Evolutionary conservation across 495 filamentous ascomycete genomes (phyloP), one percentile per base, ranked within the genome.

Genomic region (Margaritispora aquatica): DNA sequence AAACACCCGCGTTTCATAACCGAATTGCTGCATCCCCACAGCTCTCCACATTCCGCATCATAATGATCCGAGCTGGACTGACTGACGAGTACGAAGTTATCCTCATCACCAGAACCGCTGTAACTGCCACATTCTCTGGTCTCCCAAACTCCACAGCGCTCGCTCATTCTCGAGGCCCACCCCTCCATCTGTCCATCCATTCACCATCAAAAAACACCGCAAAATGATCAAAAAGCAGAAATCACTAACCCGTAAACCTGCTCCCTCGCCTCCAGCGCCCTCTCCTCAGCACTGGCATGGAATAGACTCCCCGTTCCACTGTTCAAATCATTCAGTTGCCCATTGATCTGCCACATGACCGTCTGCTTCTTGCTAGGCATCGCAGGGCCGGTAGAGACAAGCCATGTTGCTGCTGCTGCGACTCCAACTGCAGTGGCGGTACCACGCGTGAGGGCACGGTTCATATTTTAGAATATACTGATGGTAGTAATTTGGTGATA

Each of bases 281-380:
- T 36, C 17, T 50, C 55, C 38, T 44, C 38, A 3, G 38, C 38
- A 3, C 38, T n/a, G 10, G 38, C 38, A 44, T 44, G 38, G 38
- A 44, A 44, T 3, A 44, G 8, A 44, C 38, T 44, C 15, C 38
- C 38, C 7, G 38, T 44, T n/a, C 38, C 38, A 44, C 38, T 44
- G 26, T 58, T 58, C 1, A 58, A 17, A 27, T 51, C 49, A 51
- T 51, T 47, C 27, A 58, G 26, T 47, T 58, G 44, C 2, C 27
- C 55, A 22, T 47, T 29, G 20, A 58, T 51, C 5, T 22, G 29
- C 55, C 55, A 58, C 31, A 58, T 20, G 3, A 51, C 55, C 10
- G 46, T 58, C 38, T 58, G 55, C 17, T 58, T 58, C 47, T 51
- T 58, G 19, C 27, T 58, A 17, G 55, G 55, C 55, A 58, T 51